Evolutionary conservation across 1,284 basidiomycete species (phyloP).

Genomic region (Exobasidium rhododendri): DNA sequence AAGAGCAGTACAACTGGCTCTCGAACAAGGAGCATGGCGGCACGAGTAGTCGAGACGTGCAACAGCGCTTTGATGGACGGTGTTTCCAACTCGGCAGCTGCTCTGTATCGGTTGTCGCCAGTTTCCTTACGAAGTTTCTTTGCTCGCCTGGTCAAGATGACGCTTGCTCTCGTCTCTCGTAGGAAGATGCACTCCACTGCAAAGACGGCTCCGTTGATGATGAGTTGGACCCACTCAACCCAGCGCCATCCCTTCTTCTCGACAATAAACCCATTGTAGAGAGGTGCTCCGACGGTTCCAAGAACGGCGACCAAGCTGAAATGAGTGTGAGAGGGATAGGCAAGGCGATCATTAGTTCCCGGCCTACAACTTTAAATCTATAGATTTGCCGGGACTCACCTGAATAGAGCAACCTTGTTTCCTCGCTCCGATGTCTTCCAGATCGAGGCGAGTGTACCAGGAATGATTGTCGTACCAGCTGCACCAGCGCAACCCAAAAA

Average conservation of each 20-base stretch:
- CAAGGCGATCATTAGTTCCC: not conserved
- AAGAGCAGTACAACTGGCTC: conserved; percentile 54
- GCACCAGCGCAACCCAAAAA: conserved; percentile 53
- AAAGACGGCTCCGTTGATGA: conserved; percentile 46
- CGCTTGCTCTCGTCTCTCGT: conserved; percentile 54
- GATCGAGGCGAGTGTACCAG: conserved; percentile 26
- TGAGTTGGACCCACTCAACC: conserved; percentile 52
- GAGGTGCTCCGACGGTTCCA: conserved; percentile 41
- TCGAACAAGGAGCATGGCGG: conserved; percentile 45
- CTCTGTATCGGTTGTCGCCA: conserved; percentile 49
- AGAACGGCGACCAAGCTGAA: conserved; percentile 53
- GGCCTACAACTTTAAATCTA: not conserved
- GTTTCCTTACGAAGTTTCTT: conserved; percentile 51
- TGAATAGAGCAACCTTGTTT: conserved; percentile 41
- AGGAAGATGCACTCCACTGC: conserved; percentile 50
- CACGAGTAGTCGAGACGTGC: conserved; percentile 46
- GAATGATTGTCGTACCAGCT: conserved; percentile 40
- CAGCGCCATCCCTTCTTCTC: conserved; percentile 52
- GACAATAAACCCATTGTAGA: conserved; percentile 51
- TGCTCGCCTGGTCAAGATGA: conserved; percentile 47
- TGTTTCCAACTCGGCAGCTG: conserved; percentile 53
- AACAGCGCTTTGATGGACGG: conserved; percentile 50
- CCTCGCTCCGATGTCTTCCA: conserved; percentile 49
- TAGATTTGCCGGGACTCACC: not conserved
- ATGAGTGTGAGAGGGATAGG: not conserved